A percentile compares a stretch with the other conserved stretches of the same genome.
These are phyloP conservation scores for Laburnicola sp. DNA, from an alignment of 2,329 filamentous ascomycete genomes.

Conservation along the genomic window DNA sequence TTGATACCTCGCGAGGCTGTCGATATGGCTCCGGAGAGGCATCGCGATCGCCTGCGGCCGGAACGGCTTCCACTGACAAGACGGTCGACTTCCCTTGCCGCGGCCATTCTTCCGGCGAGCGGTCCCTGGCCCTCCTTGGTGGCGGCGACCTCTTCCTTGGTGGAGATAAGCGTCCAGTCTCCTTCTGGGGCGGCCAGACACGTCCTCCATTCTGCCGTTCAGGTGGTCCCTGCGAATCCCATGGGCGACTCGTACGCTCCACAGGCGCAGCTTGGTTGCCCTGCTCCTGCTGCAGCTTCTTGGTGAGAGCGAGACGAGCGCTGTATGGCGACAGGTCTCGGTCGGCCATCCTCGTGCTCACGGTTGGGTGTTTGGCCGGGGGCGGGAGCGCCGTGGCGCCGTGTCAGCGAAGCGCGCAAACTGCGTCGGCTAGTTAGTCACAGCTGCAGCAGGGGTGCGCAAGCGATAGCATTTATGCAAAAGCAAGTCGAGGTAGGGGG, in stretches of 20 bases:
- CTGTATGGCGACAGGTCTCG: conserved; percentile 40
- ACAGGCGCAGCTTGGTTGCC: conserved; percentile 18
- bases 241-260: conserved; percentile 1
- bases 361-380: background rate
- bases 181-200: background rate
- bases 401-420: too few relatives aligned
- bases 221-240: background rate
- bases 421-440: too few relatives aligned
- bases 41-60: conserved; percentile 16
- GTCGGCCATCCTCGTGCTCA: conserved; percentile 7
- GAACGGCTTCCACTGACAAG: conserved; percentile 15
- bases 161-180: background rate
- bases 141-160: background rate
- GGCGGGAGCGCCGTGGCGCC: too few relatives aligned
- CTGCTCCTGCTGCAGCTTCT: conserved; percentile 20
- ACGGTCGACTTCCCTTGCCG: conserved; percentile 21
- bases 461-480: too few relatives aligned
- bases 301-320: conserved; percentile 34
- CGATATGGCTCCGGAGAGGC: conserved; percentile 36
- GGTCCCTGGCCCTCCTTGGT: conserved; percentile 6
- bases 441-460: too few relatives aligned
- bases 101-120: conserved; percentile 14
- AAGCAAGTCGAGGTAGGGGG: background rate
- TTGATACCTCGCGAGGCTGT: conserved; percentile 21
- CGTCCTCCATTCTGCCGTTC: background rate